phyloP scores from a whole-genome alignment of 106 monocot genomes.

The Narthecium ossifragum region DNA sequence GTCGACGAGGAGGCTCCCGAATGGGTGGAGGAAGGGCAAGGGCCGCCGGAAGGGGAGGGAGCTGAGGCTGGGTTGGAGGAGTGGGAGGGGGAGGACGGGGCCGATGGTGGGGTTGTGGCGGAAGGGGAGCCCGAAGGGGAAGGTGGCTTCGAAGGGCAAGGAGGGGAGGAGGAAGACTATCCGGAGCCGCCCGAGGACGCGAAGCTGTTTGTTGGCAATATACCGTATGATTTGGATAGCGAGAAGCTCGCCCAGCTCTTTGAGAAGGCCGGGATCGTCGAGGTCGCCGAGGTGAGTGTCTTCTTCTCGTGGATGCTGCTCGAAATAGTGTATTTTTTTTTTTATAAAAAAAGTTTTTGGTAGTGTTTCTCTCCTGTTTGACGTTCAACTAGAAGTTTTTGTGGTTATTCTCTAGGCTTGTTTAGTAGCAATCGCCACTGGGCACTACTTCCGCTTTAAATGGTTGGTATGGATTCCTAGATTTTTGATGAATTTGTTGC shows the following conservation, averaged over 20 bases:
- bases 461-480: too few species aligned
- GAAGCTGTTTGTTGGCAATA: constrained; percentile 77
- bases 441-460: too few species aligned
- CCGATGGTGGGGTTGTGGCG: background rate
- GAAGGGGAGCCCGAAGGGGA: constrained; percentile 8
- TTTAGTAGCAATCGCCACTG: too few species aligned
- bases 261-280: constrained; percentile 59
- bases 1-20: background rate
- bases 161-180: constrained; percentile 20
- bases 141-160: constrained; percentile 2
- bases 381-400: too few species aligned
- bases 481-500: too few species aligned
- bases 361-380: too few species aligned
- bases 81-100: constrained; percentile 7
- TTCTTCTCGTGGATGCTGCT: too few species aligned
- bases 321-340: too few species aligned
- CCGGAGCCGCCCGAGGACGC: constrained; percentile 80
- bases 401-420: too few species aligned
- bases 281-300: constrained; percentile 71
- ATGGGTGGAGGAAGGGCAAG: background rate
- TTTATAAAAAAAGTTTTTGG: too few species aligned
- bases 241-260: constrained; percentile 69
- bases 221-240: constrained; percentile 71
- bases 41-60: constrained; percentile 9
- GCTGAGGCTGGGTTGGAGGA: background rate